Evolutionary conservation across 106 monocot species (phyloP), one percentile per base, ranked within the genome.

Genomic region (Iris macrosiphon): DNA sequence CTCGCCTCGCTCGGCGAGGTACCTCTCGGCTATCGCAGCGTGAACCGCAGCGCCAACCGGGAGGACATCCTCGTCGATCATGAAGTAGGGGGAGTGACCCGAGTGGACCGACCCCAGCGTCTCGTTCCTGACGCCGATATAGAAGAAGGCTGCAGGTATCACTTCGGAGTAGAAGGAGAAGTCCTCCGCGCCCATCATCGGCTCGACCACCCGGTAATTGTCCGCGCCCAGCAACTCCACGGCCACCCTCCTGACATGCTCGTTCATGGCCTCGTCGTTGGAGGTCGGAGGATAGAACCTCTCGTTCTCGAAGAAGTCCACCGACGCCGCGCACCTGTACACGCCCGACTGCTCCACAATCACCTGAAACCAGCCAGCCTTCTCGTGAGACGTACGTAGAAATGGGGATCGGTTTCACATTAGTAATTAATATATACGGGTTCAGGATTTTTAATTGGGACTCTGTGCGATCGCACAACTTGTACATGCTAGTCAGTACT

Each of bases 161-260:
- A 82, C 55, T 60, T 89, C 70, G 0, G 85, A 75, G 47, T 81
- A 95, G 70, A 95, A 89, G 19, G 89, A 53, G 60, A 95, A 95
- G 49, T 95, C 94, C 38, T 95, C 94, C 5, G 79, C 72, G 15
- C 94, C 94, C 94, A 95, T 95, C 45, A 76, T 33, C 0, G 75
- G 88, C 21, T 58, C 54, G 15, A 74, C 81, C 4, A 67, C 68
- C 32, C 34, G 65, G 71, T 73, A 82, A 16, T 71, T 85, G 31
- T 73, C 37, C 0, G 65, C 18, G 34, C 94, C 94, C 23, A 85
- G 29, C 4, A 95, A 31, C 4, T 74, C 71, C 4, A 64, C 34
- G 21, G 79, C 84, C 1, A 76, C 73, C 31, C 53, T 79, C 59
- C 49, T 73, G 19, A 95, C 75, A 31, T 82, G 89, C 55, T 62